Conservation (phyloP, 1,284 basidiomycete species). For the Singerocomus rubriflavus region DNA sequence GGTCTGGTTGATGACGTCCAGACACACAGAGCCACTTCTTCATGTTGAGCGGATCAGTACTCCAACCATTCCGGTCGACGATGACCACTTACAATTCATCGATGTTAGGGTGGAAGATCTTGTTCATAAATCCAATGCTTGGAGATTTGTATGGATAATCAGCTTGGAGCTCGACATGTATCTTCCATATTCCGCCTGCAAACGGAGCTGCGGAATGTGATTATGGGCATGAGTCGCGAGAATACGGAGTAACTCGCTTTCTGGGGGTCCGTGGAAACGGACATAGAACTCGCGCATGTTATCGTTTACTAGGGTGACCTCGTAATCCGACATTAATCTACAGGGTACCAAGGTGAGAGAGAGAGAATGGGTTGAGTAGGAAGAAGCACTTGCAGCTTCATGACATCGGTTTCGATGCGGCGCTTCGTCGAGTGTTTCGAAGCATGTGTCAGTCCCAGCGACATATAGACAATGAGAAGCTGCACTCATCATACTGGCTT, state of each 20-base stretch:
- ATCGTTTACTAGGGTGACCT: slow-evolving; percentile 96
- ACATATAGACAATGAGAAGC: not conserved
- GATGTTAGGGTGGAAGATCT: slow-evolving; percentile 99
- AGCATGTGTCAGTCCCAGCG: slow-evolving; percentile 18
- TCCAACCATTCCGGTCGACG: not conserved
- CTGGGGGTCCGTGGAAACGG: slow-evolving; percentile 88
- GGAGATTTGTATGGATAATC: slow-evolving; percentile 99
- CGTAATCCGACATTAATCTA: slow-evolving; percentile 96
- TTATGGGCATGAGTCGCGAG: slow-evolving; percentile 9
- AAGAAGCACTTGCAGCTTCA: slow-evolving; percentile 82
- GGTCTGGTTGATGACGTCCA: slow-evolving; percentile 98
- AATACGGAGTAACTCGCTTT: slow-evolving; percentile 66
- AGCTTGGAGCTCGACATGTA: slow-evolving; percentile 98
- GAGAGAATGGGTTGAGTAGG: not conserved
- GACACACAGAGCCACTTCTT: slow-evolving; percentile 92
- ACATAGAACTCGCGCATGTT: slow-evolving; percentile 99
- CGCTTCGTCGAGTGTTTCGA: slow-evolving; percentile 62
- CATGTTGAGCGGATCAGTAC: slow-evolving; percentile 6
- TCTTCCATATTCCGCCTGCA: slow-evolving; percentile 96
- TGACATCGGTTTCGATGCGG: slow-evolving; percentile 98
- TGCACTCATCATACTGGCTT: slow-evolving; percentile 40
- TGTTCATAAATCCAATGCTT: slow-evolving; percentile 99
- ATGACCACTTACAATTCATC: slow-evolving; percentile 77
- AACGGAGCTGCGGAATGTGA: slow-evolving; percentile 73
- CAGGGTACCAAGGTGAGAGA: slow-evolving; percentile 12